Percentiles rank a stretch among this genome's conserved stretches.
Evolutionary conservation across 2,329 filamentous ascomycete genomes (phyloP).

Genomic region (Sphaerulina vaccinii): DNA sequence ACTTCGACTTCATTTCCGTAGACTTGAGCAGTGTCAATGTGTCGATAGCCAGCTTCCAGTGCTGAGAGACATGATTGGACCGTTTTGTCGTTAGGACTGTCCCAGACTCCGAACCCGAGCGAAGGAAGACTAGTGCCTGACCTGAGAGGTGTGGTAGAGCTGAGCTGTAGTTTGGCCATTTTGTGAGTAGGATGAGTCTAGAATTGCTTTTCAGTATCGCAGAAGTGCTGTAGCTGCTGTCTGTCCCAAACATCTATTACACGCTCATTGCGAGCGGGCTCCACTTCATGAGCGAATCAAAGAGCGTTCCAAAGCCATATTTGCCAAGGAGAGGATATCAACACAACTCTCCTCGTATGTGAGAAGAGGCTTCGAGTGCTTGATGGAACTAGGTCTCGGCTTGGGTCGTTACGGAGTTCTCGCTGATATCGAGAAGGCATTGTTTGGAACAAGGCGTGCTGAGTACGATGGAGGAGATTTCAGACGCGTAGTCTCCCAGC

Average conservation of each 20-base stretch:
- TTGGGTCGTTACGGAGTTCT: too few species aligned
- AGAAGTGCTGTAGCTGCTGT: neutral
- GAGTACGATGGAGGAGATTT: too few species aligned
- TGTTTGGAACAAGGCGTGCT: too few species aligned
- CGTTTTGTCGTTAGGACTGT: slow-evolving; percentile 47
- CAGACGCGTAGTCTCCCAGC: too few species aligned
- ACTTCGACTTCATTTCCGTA: slow-evolving; percentile 70
- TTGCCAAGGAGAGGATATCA: too few species aligned
- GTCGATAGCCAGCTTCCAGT: slow-evolving; percentile 58
- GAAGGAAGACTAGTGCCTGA: slow-evolving; percentile 58
- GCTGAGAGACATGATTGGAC: slow-evolving; percentile 59
- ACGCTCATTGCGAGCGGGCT: neutral
- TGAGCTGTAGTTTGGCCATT: neutral
- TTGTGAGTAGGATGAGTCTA: neutral
- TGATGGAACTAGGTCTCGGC: too few species aligned
- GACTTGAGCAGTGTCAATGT: slow-evolving; percentile 67
- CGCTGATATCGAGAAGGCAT: too few species aligned
- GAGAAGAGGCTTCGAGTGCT: too few species aligned
- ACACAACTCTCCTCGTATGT: too few species aligned
- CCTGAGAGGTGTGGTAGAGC: slow-evolving; percentile 33
- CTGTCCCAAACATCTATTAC: neutral
- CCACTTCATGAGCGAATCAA: neutral
- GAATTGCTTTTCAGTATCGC: neutral
- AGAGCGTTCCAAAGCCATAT: neutral
- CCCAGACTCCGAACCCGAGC: slow-evolving; percentile 69